Percentiles rank a stretch among this genome's conserved stretches.
These are phyloP conservation scores for Parastagonospora nodorum DNA, from an alignment of 2,329 filamentous ascomycete species.

Conservation along the genomic window DNA sequence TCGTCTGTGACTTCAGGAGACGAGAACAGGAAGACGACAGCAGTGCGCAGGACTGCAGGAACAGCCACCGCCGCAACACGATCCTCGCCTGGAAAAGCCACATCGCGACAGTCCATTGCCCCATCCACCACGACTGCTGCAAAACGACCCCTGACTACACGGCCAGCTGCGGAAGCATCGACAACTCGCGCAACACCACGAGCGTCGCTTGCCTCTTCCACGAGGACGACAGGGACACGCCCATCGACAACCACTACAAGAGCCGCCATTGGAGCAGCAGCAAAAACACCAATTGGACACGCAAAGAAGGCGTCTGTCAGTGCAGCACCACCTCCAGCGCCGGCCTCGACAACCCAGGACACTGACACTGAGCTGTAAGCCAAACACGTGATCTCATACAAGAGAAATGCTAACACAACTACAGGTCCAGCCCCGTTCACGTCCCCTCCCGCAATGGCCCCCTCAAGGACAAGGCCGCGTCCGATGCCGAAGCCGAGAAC, in stretches of 20 bases:
- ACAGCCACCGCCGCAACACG: constrained; percentile 22
- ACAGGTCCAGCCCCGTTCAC: constrained; percentile 27
- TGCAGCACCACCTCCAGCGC: constrained; percentile 16
- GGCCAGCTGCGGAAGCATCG: constrained; percentile 28
- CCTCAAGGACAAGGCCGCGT: constrained; percentile 42
- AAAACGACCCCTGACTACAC: constrained; percentile 38
- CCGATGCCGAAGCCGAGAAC: constrained; percentile 42
- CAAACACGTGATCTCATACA: not conserved
- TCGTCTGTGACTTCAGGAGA: constrained; percentile 43
- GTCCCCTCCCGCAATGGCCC: constrained; percentile 28
- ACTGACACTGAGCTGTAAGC: constrained; percentile 12
- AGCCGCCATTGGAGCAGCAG: constrained; percentile 21
- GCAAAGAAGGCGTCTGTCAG: constrained; percentile 38
- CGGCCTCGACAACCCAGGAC: constrained; percentile 1
- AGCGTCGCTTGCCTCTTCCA: constrained; percentile 32
- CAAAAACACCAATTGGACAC: constrained; percentile 28
- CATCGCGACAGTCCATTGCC: constrained; percentile 20
- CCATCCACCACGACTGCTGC: constrained; percentile 26
- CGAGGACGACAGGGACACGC: constrained; percentile 29
- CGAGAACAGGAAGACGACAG: constrained; percentile 39
- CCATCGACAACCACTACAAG: constrained; percentile 23
- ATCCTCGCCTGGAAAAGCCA: constrained; percentile 30
- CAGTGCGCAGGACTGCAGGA: constrained; percentile 32
- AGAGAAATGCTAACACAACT: not conserved
- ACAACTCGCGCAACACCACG: constrained; percentile 33